Conservation (phyloP, 352 stramenopile genomes). For the Pythium myriotylum region DNA sequence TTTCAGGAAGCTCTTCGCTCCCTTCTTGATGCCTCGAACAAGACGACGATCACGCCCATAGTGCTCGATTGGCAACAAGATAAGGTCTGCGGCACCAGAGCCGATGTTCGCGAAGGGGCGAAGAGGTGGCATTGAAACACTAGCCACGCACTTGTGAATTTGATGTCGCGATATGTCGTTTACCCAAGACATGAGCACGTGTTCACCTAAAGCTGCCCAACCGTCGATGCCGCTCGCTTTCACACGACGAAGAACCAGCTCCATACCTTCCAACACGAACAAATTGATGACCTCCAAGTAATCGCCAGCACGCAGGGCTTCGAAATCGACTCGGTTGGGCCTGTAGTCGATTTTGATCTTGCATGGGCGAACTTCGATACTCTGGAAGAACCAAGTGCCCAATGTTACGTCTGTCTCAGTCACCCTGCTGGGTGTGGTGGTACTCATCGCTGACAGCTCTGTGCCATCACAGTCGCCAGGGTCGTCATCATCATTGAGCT, state of each 20-base stretch:
- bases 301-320: conserved; percentile 76
- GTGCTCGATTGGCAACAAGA: conserved; percentile 85
- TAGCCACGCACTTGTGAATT: conserved; percentile 89
- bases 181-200: conserved; percentile 85
- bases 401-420: conserved; percentile 52
- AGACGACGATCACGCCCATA: conserved; percentile 81
- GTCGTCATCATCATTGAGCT: conserved; percentile 34
- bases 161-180: conserved; percentile 88
- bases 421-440: conserved; percentile 21
- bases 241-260: conserved; percentile 82
- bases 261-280: conserved; percentile 89
- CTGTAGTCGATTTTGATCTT: conserved; percentile 93
- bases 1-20: conserved; percentile 86
- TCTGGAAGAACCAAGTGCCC: conserved; percentile 86
- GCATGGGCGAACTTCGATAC: conserved; percentile 82
- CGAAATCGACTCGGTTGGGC: conserved; percentile 86
- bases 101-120: conserved; percentile 88
- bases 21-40: conserved; percentile 85
- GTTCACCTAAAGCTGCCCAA: conserved; percentile 69
- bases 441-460: conserved; percentile 48
- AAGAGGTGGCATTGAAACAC: conserved; percentile 84
- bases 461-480: conserved; percentile 36
- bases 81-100: conserved; percentile 81
- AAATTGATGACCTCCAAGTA: conserved; percentile 91
- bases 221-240: conserved; percentile 83